Conservation (phyloP, 345 rosid genomes). For the Turnera subulata region DNA sequence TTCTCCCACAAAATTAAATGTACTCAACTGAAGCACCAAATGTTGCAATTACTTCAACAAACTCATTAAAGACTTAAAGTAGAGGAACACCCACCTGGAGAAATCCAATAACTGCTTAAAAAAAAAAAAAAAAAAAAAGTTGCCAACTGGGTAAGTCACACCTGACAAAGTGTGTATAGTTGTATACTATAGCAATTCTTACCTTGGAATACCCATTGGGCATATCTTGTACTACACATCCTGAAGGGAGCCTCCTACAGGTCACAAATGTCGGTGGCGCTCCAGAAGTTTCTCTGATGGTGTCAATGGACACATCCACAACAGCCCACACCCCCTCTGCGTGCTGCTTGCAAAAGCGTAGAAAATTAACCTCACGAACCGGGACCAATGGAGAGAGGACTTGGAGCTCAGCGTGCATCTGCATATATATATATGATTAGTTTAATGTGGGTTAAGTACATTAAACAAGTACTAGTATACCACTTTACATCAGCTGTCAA, state of each 20-base stretch:
- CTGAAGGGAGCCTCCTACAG: slow-evolving; percentile 93
- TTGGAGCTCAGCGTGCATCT: slow-evolving; percentile 96
- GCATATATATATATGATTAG: neutral
- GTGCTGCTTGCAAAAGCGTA: slow-evolving; percentile 89
- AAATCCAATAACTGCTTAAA: slow-evolving; percentile 17
- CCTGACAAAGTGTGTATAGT: neutral
- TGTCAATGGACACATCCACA: slow-evolving; percentile 85
- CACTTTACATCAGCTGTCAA: no score
- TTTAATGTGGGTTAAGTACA: neutral
- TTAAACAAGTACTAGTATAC: no score
- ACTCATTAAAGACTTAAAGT: slow-evolving; percentile 27
- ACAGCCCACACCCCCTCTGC: slow-evolving; percentile 96
- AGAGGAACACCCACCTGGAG: slow-evolving; percentile 24
- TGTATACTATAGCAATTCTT: slow-evolving; percentile 5
- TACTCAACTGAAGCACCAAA: slow-evolving; percentile 8
- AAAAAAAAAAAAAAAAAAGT: slow-evolving; percentile 10
- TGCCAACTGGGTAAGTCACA: neutral
- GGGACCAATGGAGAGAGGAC: slow-evolving; percentile 92
- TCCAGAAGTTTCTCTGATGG: slow-evolving; percentile 46
- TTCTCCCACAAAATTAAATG: slow-evolving; percentile 23
- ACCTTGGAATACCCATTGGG: slow-evolving; percentile 98
- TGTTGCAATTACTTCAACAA: slow-evolving; percentile 24
- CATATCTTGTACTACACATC: slow-evolving; percentile 93
- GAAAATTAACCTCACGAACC: slow-evolving; percentile 76
- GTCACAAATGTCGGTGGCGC: slow-evolving; percentile 40